phyloP scores from a whole-genome alignment of 1,139 yeast genomes.

The Geotrichum restrictum region DNA sequence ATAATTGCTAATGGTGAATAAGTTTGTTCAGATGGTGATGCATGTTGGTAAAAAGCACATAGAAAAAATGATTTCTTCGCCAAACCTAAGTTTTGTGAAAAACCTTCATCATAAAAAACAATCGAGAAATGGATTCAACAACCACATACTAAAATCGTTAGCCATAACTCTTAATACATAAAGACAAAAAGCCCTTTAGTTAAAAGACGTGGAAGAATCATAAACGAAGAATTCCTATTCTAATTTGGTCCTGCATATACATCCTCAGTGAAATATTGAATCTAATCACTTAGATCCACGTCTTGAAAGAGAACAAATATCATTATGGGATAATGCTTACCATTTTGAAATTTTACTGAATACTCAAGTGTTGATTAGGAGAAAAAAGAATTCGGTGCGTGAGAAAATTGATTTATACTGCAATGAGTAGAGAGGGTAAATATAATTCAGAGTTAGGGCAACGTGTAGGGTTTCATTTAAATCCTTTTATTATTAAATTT shows the following conservation, averaged over 20 bases:
- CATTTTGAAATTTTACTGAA: not conserved
- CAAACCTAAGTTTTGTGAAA: slow-evolving; percentile 32
- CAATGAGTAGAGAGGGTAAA: not conserved
- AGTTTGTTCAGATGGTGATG: slow-evolving; percentile 77
- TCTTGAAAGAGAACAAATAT: not conserved
- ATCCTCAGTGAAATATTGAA: slow-evolving; percentile 48
- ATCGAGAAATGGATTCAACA: slow-evolving; percentile 1
- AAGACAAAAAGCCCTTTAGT: not conserved
- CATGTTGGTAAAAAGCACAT: slow-evolving; percentile 68
- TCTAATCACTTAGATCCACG: slow-evolving; percentile 24
- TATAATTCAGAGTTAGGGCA: not conserved
- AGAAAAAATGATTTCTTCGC: slow-evolving; percentile 41
- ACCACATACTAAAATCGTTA: slow-evolving; percentile 9
- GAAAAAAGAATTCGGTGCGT: not conserved
- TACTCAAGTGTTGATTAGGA: not conserved
- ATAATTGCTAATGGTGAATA: not conserved
- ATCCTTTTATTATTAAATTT: too few relatives aligned
- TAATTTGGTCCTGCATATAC: slow-evolving; percentile 61
- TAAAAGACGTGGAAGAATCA: slow-evolving; percentile 38
- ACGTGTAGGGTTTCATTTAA: too few relatives aligned
- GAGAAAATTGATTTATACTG: not conserved
- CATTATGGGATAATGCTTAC: not conserved
- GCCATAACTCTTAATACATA: not conserved
- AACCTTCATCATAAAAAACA: slow-evolving; percentile 34
- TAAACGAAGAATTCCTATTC: slow-evolving; percentile 64